Percentiles rank a stretch among this genome's conserved stretches.
Evolutionary conservation across 441 rosid species (phyloP).

Genomic region (Aleurites moluccanus): DNA sequence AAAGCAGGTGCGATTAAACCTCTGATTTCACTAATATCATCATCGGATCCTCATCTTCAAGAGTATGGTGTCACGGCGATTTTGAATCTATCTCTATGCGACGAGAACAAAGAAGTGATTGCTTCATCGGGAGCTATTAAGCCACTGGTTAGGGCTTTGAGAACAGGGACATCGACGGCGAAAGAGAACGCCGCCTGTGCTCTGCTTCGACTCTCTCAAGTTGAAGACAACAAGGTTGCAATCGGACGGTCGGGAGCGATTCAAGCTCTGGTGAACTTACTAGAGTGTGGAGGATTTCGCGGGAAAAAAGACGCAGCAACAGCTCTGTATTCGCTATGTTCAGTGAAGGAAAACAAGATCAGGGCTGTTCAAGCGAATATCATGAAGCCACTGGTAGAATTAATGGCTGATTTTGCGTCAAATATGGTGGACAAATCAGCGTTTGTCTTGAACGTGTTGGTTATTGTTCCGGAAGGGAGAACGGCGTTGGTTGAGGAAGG

Average conservation of each 20-base stretch:
- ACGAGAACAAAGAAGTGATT: constrained; percentile 75
- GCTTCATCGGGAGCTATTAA: constrained; percentile 78
- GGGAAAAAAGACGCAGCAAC: constrained; percentile 94
- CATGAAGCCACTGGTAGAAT: constrained; percentile 79
- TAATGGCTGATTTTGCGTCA: constrained; percentile 93
- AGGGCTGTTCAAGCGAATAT: constrained; percentile 74
- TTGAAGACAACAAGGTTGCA: constrained; percentile 65
- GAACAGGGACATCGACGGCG: constrained; percentile 71
- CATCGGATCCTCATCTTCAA: constrained; percentile 74
- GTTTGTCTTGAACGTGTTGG: constrained; percentile 58
- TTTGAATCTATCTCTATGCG: constrained; percentile 86
- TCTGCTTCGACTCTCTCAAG: constrained; percentile 73
- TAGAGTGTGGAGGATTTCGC: constrained; percentile 69
- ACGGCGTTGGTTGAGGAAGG: constrained; percentile 78
- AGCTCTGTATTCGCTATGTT: constrained; percentile 73
- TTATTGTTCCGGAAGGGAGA: constrained; percentile 62
- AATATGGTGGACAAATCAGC: constrained; percentile 96
- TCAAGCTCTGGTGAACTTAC: constrained; percentile 60
- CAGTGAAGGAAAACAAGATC: constrained; percentile 74
- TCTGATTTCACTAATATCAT: constrained; percentile 52
- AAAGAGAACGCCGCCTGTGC: constrained; percentile 93
- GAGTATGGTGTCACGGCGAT: constrained; percentile 90
- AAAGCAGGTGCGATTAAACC: constrained; percentile 83
- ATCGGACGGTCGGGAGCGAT: constrained; percentile 96
- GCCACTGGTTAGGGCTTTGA: constrained; percentile 74